These are phyloP conservation scores for Exophiala spinifera DNA, from an alignment of 2,329 filamentous ascomycete genomes.

Conservation along the genomic window DNA sequence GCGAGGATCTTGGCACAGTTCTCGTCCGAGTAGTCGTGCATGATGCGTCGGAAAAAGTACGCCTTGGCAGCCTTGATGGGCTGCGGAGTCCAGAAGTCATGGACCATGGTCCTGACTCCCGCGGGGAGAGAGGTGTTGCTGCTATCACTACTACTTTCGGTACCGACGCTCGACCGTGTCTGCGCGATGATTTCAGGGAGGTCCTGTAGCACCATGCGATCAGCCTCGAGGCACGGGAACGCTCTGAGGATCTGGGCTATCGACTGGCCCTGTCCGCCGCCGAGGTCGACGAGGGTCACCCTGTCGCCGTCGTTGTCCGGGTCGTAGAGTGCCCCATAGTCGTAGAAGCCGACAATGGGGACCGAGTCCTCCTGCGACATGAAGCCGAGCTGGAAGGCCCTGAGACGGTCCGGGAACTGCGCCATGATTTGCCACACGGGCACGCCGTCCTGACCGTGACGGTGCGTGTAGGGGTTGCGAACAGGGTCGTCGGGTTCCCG, in stretches of 20 bases:
- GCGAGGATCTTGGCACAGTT: slow-evolving; percentile 29
- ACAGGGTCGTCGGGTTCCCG: slow-evolving; percentile 14
- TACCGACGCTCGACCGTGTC: slow-evolving; percentile 4
- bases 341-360: slow-evolving; percentile 20
- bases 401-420: slow-evolving; percentile 28
- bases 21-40: slow-evolving; percentile 32
- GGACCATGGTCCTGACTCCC: slow-evolving; percentile 18
- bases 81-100: slow-evolving; percentile 26
- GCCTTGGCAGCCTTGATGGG: slow-evolving; percentile 27
- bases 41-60: slow-evolving; percentile 34
- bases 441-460: slow-evolving; percentile 27
- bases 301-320: slow-evolving; percentile 12
- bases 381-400: slow-evolving; percentile 32
- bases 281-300: slow-evolving; percentile 22
- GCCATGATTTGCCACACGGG: slow-evolving; percentile 31
- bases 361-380: slow-evolving; percentile 11
- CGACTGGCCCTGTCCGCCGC: slow-evolving; percentile 24
- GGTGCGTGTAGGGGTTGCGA: slow-evolving; percentile 31
- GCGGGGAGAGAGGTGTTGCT: slow-evolving; percentile 21
- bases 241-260: slow-evolving; percentile 18
- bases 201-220: slow-evolving; percentile 21
- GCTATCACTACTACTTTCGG: too few relatives aligned
- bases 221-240: slow-evolving; percentile 7
- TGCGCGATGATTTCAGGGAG: slow-evolving; percentile 11
- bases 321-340: slow-evolving; percentile 5